Conservation (phyloP, 345 rosid species). For the Adansonia digitata region DNA sequence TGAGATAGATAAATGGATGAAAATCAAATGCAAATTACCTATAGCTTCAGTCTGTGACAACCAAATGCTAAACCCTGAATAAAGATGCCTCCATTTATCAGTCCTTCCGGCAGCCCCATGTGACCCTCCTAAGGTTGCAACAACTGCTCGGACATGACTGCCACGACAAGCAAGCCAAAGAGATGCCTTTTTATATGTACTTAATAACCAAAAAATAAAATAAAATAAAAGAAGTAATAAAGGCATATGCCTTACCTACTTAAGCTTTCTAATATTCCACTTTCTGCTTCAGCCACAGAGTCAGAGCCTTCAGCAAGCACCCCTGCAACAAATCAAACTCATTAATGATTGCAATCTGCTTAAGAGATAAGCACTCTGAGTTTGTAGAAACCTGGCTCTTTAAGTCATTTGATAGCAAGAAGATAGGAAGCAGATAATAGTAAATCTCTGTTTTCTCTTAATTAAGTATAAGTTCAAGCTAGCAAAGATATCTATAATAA, state of each 20-base stretch:
- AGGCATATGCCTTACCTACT: slow-evolving; percentile 48
- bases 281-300: slow-evolving; percentile 63
- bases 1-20: not conserved
- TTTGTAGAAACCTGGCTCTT: not conserved
- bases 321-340: slow-evolving; percentile 49
- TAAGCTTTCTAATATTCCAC: slow-evolving; percentile 63
- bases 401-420: not conserved
- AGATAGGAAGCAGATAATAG: not conserved
- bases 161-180: slow-evolving; percentile 15
- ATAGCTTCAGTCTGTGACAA: slow-evolving; percentile 71
- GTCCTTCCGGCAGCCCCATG: slow-evolving; percentile 66
- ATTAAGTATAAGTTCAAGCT: not conserved
- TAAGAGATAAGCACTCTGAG: not conserved
- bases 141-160: slow-evolving; percentile 88
- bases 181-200: not conserved
- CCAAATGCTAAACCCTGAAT: slow-evolving; percentile 85
- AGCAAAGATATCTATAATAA: not conserved
- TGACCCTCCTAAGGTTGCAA: slow-evolving; percentile 76
- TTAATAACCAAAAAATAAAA: not conserved
- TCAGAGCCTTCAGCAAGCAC: slow-evolving; percentile 61
- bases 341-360: slow-evolving; percentile 30
- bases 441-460: not conserved
- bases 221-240: slow-evolving; percentile 9
- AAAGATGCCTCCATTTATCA: slow-evolving; percentile 71
- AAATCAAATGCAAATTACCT: slow-evolving; percentile 35